Evolutionary conservation across 805 yeast genomes (phyloP).

Genomic region (Saturnispora kantuleensis): DNA sequence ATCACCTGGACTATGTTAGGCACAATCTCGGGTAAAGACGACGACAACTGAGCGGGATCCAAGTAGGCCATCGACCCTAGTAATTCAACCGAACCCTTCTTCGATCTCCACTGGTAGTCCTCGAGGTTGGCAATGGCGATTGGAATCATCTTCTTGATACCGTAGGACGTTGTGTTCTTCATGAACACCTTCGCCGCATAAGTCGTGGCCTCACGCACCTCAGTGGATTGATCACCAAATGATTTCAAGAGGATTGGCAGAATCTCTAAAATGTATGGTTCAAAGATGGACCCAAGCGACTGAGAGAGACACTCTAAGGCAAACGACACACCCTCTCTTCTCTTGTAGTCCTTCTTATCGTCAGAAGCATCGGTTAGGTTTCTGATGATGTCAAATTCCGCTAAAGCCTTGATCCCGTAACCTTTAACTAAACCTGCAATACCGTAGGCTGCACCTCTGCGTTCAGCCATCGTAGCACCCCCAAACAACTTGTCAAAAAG

Average conservation of each 20-base stretch:
- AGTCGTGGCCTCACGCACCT: constrained; percentile 84
- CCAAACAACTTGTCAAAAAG: constrained; percentile 52
- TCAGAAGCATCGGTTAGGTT: constrained; percentile 75
- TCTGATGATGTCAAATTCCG: constrained; percentile 69
- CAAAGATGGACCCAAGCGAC: constrained; percentile 68
- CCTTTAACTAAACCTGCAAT: constrained; percentile 91
- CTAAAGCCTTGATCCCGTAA: constrained; percentile 67
- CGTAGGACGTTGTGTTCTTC: constrained; percentile 86
- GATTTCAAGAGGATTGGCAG: constrained; percentile 72
- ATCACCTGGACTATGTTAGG: constrained; percentile 95
- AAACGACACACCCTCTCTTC: constrained; percentile 81
- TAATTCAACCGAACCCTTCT: constrained; percentile 92
- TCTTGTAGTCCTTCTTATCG: constrained; percentile 62
- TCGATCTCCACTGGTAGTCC: constrained; percentile 90
- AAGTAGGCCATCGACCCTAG: constrained; percentile 97
- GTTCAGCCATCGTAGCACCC: constrained; percentile 37
- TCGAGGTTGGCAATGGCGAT: constrained; percentile 78
- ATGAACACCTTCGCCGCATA: constrained; percentile 80
- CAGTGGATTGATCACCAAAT: constrained; percentile 76
- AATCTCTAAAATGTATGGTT: constrained; percentile 87
- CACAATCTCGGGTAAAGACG: constrained; percentile 79
- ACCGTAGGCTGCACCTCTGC: constrained; percentile 96
- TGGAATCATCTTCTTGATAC: constrained; percentile 86
- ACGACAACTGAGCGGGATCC: constrained; percentile 87
- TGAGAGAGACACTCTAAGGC: constrained; percentile 79